Evolutionary conservation across 23 red algal genomes (phyloP).

Genomic region (Gracilaria gracilis): DNA sequence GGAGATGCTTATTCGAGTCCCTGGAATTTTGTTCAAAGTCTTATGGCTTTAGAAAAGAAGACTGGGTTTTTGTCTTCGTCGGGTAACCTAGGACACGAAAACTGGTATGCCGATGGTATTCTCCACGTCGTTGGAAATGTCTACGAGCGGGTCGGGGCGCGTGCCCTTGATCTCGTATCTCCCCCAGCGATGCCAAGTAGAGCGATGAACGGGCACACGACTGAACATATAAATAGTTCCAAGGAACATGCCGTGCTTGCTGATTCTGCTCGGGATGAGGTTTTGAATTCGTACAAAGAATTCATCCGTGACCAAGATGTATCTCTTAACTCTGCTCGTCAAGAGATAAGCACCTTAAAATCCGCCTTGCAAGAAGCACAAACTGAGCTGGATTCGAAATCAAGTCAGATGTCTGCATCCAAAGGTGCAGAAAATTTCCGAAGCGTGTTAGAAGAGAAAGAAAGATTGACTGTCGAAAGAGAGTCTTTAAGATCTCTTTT

Average conservation of each 20-base stretch:
- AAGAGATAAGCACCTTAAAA: constrained; percentile 43
- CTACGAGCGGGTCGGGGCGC: constrained; percentile 52
- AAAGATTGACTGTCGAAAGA: constrained; percentile 8
- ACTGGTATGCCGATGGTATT: constrained; percentile 60
- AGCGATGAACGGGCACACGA: constrained; percentile 36
- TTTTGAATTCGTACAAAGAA: constrained; percentile 86
- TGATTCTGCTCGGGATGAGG: constrained; percentile 55
- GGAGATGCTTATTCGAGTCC: constrained; percentile 19
- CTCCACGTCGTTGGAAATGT: constrained; percentile 60
- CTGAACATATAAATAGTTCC: not conserved
- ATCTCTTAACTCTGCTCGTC: constrained; percentile 42
- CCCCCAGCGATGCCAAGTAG: not conserved
- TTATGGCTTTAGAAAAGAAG: constrained; percentile 21
- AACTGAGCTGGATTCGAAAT: constrained; percentile 45
- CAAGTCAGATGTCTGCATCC: constrained; percentile 8
- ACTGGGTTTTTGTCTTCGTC: constrained; percentile 19
- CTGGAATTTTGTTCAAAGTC: constrained; percentile 28
- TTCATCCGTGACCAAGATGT: constrained; percentile 86
- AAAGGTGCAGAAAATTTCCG: constrained; percentile 20
- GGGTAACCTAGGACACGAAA: constrained; percentile 72
- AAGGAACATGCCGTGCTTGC: constrained; percentile 38
- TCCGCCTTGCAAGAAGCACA: constrained; percentile 70
- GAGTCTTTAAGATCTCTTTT: constrained; percentile 57
- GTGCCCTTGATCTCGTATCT: constrained; percentile 42
- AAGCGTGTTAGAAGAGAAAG: constrained; percentile 33